Evolutionary conservation across 2,329 filamentous ascomycete species (phyloP).

Genomic region (Xylaria sp.): DNA sequence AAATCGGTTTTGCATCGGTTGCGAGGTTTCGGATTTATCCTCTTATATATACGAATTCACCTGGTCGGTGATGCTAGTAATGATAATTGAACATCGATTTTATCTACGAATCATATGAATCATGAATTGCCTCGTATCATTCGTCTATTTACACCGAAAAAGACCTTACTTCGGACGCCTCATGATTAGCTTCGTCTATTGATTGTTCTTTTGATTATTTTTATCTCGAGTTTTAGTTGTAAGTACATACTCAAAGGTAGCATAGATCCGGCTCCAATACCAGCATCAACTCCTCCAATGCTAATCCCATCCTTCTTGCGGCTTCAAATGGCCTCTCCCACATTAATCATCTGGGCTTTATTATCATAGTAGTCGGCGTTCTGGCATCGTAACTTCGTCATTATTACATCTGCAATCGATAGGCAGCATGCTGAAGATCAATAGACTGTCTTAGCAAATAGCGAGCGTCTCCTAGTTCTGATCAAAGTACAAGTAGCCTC

Average conservation of each 20-base stretch:
- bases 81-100: conserved; percentile 8
- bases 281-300: background rate
- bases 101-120: too few species aligned
- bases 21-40: background rate
- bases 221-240: background rate
- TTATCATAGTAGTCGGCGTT: background rate
- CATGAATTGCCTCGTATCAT: too few species aligned
- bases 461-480: background rate
- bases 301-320: background rate
- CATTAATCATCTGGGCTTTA: background rate
- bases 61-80: conserved; percentile 6
- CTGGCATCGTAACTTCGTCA: background rate
- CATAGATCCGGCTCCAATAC: background rate
- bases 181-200: background rate
- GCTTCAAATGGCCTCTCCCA: background rate
- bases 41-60: background rate
- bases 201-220: background rate
- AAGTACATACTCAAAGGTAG: background rate
- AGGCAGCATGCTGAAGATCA: background rate
- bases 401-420: background rate
- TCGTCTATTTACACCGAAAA: too few species aligned
- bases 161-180: too few species aligned
- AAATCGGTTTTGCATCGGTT: conserved; percentile 21
- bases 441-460: background rate
- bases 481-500: background rate